Evolutionary conservation across 331 rosid species (phyloP).

Genomic region (Malus hybrid): DNA sequence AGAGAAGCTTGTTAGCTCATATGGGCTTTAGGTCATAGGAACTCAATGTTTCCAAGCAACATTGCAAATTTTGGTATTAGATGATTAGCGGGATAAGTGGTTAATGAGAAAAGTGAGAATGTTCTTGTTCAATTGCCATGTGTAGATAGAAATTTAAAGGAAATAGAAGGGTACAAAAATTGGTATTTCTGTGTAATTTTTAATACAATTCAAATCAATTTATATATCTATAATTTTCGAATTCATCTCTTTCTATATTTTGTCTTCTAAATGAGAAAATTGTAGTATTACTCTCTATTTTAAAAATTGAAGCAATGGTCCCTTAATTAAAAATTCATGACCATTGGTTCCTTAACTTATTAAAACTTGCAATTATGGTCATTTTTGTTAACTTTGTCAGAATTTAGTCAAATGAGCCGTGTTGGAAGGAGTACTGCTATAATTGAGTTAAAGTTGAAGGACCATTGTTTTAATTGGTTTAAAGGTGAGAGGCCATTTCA

Average conservation of each 20-base stretch:
- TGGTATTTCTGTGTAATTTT: constrained; percentile 22
- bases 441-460: too few species aligned
- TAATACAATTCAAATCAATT: constrained; percentile 13
- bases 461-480: too few species aligned
- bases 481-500: too few species aligned
- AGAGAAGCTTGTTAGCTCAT: constrained; percentile 28
- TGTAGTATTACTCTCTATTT: too few species aligned
- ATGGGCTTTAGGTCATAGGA: constrained; percentile 26
- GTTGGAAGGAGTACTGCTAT: too few species aligned
- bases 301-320: too few species aligned
- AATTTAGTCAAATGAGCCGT: too few species aligned
- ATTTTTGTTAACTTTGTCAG: too few species aligned
- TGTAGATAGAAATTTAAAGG: constrained; percentile 47
- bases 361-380: too few species aligned
- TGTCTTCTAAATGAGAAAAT: too few species aligned
- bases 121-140: constrained; percentile 16
- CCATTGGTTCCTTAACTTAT: too few species aligned
- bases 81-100: constrained; percentile 53
- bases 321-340: fast-evolving
- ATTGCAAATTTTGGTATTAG: constrained; percentile 54
- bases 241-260: background rate
- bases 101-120: constrained; percentile 43
- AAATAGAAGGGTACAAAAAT: constrained; percentile 23
- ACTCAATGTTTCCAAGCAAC: constrained; percentile 42
- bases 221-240: constrained; percentile 7